Percentiles rank a stretch among this genome's conserved stretches.
Evolutionary conservation across 768 basidiomycete species (phyloP).

Genomic region (Hericium erinaceus): DNA sequence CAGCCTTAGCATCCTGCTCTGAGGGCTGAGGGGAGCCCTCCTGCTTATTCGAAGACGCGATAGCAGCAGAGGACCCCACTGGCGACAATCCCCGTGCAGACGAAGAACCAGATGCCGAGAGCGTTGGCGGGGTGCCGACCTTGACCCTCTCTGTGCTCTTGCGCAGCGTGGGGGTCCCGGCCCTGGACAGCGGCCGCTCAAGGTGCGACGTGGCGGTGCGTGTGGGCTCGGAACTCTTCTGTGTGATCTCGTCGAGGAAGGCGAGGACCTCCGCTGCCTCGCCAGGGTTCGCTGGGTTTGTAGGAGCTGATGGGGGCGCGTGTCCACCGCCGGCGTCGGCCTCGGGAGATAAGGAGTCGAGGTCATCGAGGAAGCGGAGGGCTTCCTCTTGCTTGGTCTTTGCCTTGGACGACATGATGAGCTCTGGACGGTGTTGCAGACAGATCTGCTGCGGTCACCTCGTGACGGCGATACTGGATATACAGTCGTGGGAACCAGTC

Average conservation of each 20-base stretch:
- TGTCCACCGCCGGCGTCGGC: conserved; percentile 15
- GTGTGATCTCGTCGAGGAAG: conserved; percentile 90
- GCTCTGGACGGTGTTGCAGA: conserved; percentile 5
- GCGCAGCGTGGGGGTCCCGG: conserved; percentile 61
- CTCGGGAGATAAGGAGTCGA: conserved; percentile 58
- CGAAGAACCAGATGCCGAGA: conserved; percentile 26
- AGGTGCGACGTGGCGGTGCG: conserved; percentile 47
- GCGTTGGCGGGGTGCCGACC: conserved; percentile 36
- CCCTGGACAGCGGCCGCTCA: conserved; percentile 51
- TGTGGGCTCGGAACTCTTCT: conserved; percentile 77
- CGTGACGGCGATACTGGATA: too few relatives aligned
- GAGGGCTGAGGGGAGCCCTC: conserved; percentile 7
- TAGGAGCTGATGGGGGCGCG: conserved; percentile 11
- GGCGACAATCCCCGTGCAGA: conserved; percentile 26
- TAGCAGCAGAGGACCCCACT: conserved; percentile 18
- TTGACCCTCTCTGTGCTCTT: conserved; percentile 74
- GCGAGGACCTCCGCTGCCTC: conserved; percentile 81
- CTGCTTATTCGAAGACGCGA: conserved; percentile 10
- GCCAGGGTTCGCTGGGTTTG: conserved; percentile 33
- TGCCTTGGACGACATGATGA: conserved; percentile 39
- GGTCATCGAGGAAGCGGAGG: conserved; percentile 86
- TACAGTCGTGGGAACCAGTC: too few relatives aligned
- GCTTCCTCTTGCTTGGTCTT: conserved; percentile 86
- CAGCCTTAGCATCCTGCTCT: conserved; percentile 5
- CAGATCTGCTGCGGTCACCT: too few relatives aligned